Conservation (phyloP, 345 rosid species). For the Excoecaria agallocha region DNA sequence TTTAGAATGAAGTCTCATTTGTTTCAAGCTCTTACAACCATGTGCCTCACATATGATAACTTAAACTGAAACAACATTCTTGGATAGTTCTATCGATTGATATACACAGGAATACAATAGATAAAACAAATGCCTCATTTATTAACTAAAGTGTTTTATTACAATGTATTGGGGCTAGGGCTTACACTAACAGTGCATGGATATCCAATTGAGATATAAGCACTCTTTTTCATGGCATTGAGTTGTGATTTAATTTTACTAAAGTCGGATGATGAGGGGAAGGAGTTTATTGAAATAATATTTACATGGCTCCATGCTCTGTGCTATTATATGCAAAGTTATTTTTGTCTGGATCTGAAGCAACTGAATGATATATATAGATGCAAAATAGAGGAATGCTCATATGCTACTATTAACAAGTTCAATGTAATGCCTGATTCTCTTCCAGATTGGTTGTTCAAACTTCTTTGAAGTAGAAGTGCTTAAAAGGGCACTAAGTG, state of each 20-base stretch:
- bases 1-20: too few species aligned
- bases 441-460: constrained; percentile 98
- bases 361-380: constrained; percentile 94
- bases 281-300: constrained; percentile 81
- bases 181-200: too few species aligned
- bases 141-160: too few species aligned
- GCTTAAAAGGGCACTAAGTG: too few species aligned
- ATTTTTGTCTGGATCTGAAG: constrained; percentile 90
- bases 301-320: constrained; percentile 90
- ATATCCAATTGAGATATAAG: constrained; percentile 92
- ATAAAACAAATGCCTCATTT: too few species aligned
- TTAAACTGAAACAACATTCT: too few species aligned
- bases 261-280: constrained; percentile 84
- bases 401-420: constrained; percentile 92
- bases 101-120: too few species aligned
- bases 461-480: too few species aligned
- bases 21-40: too few species aligned
- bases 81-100: too few species aligned
- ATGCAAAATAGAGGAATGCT: constrained; percentile 93
- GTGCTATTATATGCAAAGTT: constrained; percentile 84
- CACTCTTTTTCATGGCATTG: constrained; percentile 92
- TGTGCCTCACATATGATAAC: too few species aligned
- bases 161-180: too few species aligned
- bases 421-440: constrained; percentile 95
- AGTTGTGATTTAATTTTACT: constrained; percentile 79